Evolutionary conservation across 2,329 filamentous ascomycete species (phyloP), one percentile per base, ranked within the genome.

Genomic region (Fusarium penzigii): DNA sequence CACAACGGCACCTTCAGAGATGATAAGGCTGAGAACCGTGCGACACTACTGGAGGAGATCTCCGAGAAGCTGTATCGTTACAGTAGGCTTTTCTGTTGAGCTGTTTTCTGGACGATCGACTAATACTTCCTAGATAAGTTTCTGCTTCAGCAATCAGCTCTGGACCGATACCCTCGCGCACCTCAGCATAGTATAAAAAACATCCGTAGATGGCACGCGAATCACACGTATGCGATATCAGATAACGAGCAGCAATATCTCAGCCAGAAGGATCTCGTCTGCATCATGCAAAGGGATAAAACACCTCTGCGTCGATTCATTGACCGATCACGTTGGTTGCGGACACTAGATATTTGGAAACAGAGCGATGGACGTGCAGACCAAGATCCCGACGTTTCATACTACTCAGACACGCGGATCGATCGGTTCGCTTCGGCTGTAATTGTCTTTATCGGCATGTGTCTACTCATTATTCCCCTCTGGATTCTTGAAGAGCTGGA

Each of bases 401-500:
- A 58, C 32, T 61, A 53, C 39, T 57, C 58, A 2, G 51, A 56
- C 29, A 29, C 25, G 20, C 52, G 53, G n/a, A 49, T 67, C 17
- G 64, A 70, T 42, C 17, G 12, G 1, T 67, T 67, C 34, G 56
- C 63, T 2, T 66, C 61, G 1, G 46, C 46, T 0, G 12, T 59
- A 1, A 68, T 70, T 17, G 48, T 64, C 3, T 7, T 36, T 1
- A 38, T 69, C 7, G 70, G 68, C 0, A 46, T 61, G 2, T 47
- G 45, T 2, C 68, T 73, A 63, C 58, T 72, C 10, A 57, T 72
- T 25, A 57, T 61, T 2, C 70, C 70, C 1, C 60, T 72, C 8
- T 73, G 67, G 69, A 63, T 68, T 6, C 53, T 73, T 8, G 50
- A 64, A 25, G 51, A 48, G 1, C 32, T 66, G 17, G 38, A 49